Evolutionary conservation across 805 yeast species (phyloP), one percentile per base, ranked within the genome.

Genomic region (Brettanomyces anomalus): DNA sequence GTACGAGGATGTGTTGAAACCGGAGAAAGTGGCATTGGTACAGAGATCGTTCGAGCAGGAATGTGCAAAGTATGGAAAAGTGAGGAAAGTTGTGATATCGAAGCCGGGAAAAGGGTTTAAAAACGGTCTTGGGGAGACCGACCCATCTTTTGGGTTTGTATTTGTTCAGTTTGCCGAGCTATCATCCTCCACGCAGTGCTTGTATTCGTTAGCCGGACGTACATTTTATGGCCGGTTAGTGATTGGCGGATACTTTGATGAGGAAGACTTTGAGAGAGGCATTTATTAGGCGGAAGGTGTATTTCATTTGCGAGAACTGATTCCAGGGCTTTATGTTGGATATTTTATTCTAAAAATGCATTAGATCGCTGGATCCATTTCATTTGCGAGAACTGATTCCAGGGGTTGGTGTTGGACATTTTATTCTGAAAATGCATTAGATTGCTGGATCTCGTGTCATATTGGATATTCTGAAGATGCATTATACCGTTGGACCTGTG

Each of bases 71-170:
- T 63, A 63, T 49, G 88, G 86, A 2, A 61, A 57, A 2, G 74
- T 84, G 4, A 62, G 62, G 14, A 67, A 73, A 3, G 61, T 85
- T 1, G 70, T 69, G 43, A 74, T 87, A 15, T 88, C 93, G 0
- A 68, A 72, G 49, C 88, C 80, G 0, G 46, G 57, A 15, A 52
- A 55, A 2, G 66, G 63, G 35, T 68, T 63, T 53, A 68, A 66
- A 41, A 42, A 43, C 2, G 48, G 51, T 14, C 31, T 48, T 13
- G 61, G 72, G 56, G 69, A 76, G 54, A 52, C 71, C 49, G 65
- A 70, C 56, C 43, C 81, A 3, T 85, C 84, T 5, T 70, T 80
- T 39, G 96, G 96, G 0, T 81, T 76, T 48, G 70, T 87, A 0
- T 87, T 70, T 57, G 76, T 85, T 18, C 77, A 81, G 57, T 88